phyloP scores from a whole-genome alignment of 768 basidiomycete species.

The Psilocybe cyanescens region DNA sequence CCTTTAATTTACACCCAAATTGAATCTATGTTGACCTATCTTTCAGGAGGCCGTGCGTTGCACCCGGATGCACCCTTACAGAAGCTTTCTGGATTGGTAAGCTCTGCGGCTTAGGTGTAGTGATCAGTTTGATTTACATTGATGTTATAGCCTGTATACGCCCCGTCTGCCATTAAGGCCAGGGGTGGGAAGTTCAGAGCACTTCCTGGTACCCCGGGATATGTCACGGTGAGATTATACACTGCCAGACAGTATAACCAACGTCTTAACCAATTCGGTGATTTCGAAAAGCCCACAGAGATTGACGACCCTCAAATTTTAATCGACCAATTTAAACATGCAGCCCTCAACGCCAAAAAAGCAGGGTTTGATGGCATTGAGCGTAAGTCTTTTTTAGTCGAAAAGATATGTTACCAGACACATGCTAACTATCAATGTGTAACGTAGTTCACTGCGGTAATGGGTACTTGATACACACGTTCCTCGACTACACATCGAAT shows the following conservation, averaged over 20 bases:
- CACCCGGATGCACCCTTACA: constrained; percentile 44
- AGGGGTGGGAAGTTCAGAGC: constrained; percentile 44
- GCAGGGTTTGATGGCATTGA: constrained; percentile 63
- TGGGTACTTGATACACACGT: constrained; percentile 51
- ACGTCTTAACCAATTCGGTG: too few species aligned
- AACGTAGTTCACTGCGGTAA: constrained; percentile 43
- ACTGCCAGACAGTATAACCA: too few species aligned
- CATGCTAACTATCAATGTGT: background rate
- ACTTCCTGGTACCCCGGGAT: constrained; percentile 39
- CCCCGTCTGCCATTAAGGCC: constrained; percentile 47
- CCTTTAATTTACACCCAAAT: background rate
- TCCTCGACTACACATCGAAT: constrained; percentile 52
- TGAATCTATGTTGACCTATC: background rate
- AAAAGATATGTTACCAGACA: too few species aligned
- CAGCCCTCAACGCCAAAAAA: constrained; percentile 50
- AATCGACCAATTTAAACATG: constrained; percentile 42
- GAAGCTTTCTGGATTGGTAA: constrained; percentile 34
- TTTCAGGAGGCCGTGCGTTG: constrained; percentile 35
- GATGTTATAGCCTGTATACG: constrained; percentile 42
- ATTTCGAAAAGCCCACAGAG: constrained; percentile 35
- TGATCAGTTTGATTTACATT: too few species aligned
- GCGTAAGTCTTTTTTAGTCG: constrained; percentile 27
- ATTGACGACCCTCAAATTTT: constrained; percentile 45
- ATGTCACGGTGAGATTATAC: constrained; percentile 37
- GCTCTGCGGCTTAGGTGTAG: background rate